phyloP scores from a whole-genome alignment of 2,329 filamentous ascomycete species.

The Hypoxylon sp. region DNA sequence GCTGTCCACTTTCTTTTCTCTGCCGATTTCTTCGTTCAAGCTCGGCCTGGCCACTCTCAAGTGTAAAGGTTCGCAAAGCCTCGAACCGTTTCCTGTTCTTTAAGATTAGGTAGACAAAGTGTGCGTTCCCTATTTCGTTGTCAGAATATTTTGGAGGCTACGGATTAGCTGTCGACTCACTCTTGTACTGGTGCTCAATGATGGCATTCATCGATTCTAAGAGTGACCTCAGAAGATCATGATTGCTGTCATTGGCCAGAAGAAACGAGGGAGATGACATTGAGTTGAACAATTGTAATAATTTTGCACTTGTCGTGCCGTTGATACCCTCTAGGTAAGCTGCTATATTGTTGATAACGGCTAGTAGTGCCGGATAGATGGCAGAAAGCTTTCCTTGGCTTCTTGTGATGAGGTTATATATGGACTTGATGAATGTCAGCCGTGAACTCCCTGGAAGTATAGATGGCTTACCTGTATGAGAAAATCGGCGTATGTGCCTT shows the following conservation, averaged over 20 bases:
- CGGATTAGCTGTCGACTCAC: conserved; percentile 61
- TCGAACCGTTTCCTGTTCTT: conserved; percentile 87
- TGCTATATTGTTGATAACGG: conserved; percentile 93
- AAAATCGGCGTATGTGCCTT: conserved; percentile 92
- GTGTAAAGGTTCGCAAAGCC: conserved; percentile 85
- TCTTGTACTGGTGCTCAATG: conserved; percentile 86
- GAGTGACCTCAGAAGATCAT: conserved; percentile 82
- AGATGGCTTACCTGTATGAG: conserved; percentile 79
- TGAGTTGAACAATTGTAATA: conserved; percentile 88
- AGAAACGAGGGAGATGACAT: conserved; percentile 96
- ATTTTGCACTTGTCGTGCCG: conserved; percentile 79
- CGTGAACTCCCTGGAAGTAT: conserved; percentile 25
- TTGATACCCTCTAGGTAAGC: conserved; percentile 85
- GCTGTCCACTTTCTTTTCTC: conserved; percentile 72
- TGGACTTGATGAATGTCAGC: conserved; percentile 70
- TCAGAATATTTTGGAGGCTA: conserved; percentile 35
- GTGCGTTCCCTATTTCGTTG: conserved; percentile 74
- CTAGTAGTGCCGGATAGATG: conserved; percentile 91
- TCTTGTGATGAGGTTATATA: conserved; percentile 90
- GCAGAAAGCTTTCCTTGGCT: conserved; percentile 92
- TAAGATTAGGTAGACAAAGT: conserved; percentile 83
- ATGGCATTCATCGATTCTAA: conserved; percentile 92
- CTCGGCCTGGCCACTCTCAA: conserved; percentile 92
- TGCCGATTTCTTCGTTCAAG: conserved; percentile 83
- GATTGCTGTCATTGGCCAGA: conserved; percentile 91